phyloP scores from a whole-genome alignment of 495 filamentous ascomycete genomes.

The Talaromyces liani region DNA sequence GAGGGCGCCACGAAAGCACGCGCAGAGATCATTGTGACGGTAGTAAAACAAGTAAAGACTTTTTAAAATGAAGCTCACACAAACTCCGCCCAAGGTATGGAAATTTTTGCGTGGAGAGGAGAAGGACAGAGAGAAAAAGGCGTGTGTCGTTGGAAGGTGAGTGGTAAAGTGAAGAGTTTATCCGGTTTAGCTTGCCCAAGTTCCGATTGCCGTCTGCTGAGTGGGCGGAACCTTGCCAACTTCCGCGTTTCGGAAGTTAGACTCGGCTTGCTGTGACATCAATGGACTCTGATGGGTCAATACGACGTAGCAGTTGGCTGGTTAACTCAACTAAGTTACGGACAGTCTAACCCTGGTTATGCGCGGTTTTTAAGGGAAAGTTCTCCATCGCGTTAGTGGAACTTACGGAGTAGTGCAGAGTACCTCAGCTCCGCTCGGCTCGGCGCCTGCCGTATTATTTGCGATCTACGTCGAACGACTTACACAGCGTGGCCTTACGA shows the following conservation, averaged over 20 bases:
- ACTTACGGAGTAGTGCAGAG: too few species aligned
- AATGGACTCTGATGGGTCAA: background rate
- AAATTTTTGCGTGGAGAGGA: background rate
- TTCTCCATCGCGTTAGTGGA: background rate
- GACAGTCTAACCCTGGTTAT: background rate
- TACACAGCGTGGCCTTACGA: slow-evolving; percentile 7
- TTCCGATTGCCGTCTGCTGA: slow-evolving; percentile 1
- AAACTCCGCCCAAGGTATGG: background rate
- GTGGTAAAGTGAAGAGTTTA: background rate
- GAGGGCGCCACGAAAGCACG: slow-evolving; percentile 48
- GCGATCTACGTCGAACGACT: background rate
- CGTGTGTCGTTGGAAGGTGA: background rate
- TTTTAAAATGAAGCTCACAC: background rate
- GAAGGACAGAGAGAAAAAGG: slow-evolving; percentile 1
- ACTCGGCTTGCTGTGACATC: background rate
- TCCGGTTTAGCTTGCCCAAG: slow-evolving; percentile 2
- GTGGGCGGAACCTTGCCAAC: background rate
- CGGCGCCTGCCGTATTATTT: background rate
- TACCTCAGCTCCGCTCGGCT: background rate
- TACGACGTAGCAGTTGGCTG: background rate
- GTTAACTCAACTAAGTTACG: background rate
- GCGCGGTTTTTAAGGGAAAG: background rate
- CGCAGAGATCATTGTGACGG: slow-evolving; percentile 49
- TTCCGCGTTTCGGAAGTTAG: slow-evolving; percentile 10
- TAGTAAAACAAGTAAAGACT: background rate